These are phyloP conservation scores for Pulveroboletus sp. DNA, from an alignment of 1,284 basidiomycete species.

Conservation along the genomic window DNA sequence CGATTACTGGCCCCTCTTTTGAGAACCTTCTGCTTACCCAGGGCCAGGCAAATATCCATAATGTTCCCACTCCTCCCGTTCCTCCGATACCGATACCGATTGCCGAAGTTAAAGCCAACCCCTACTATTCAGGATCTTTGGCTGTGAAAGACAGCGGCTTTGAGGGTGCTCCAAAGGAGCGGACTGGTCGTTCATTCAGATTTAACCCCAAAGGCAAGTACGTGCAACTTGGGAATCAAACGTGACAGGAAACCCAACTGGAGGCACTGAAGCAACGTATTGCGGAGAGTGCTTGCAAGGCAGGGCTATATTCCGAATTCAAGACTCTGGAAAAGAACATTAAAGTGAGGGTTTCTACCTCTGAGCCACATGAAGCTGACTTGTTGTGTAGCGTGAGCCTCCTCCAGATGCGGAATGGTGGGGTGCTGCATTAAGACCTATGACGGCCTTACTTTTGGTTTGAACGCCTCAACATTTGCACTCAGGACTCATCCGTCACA, in stretches of 20 bases:
- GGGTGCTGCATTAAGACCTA: slow-evolving; percentile 84
- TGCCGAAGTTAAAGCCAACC: slow-evolving; percentile 55
- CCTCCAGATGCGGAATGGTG: slow-evolving; percentile 97
- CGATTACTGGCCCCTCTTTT: neutral
- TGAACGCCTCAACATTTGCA: slow-evolving; percentile 57
- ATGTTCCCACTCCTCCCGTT: slow-evolving; percentile 61
- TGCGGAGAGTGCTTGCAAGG: slow-evolving; percentile 87
- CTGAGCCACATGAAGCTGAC: slow-evolving; percentile 1
- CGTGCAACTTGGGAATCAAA: slow-evolving; percentile 77
- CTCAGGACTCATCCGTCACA: slow-evolving; percentile 75
- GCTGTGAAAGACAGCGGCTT: slow-evolving; percentile 53
- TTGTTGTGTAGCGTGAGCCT: slow-evolving; percentile 55
- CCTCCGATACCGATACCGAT: slow-evolving; percentile 46
- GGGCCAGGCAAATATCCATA: slow-evolving; percentile 68
- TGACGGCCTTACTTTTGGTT: slow-evolving; percentile 65
- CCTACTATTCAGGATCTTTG: slow-evolving; percentile 59
- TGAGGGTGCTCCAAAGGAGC: slow-evolving; percentile 68
- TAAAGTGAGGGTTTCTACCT: slow-evolving; percentile 49
- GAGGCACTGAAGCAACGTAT: slow-evolving; percentile 93
- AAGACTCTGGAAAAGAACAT: slow-evolving; percentile 86
- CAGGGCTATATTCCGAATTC: slow-evolving; percentile 90
- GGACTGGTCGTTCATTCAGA: slow-evolving; percentile 68
- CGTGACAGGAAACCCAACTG: slow-evolving; percentile 82
- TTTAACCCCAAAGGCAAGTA: slow-evolving; percentile 94
- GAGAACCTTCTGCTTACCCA: neutral